Percentiles rank a stretch among this genome's conserved stretches.
These are phyloP conservation scores for Diaporthe sp. DNA, from an alignment of 2,329 filamentous ascomycete genomes.

Conservation along the genomic window DNA sequence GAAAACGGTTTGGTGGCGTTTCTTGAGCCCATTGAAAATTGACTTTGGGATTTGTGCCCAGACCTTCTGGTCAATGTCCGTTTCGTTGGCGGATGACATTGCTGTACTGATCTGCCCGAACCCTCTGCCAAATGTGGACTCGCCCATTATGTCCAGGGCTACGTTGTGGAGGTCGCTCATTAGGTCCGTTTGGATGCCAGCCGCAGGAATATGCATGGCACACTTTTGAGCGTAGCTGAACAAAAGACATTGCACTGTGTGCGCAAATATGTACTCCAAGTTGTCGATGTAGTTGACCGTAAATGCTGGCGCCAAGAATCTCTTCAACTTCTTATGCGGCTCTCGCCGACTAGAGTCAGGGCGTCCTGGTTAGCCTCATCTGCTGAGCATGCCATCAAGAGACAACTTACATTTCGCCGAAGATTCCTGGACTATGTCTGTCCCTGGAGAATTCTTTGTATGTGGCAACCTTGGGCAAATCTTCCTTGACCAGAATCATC, in stretches of 20 bases:
- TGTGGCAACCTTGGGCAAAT: constrained; percentile 19
- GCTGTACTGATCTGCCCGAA: constrained; percentile 41
- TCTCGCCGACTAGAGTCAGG: constrained; percentile 35
- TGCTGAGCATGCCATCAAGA: not conserved
- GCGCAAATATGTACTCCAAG: constrained; percentile 37
- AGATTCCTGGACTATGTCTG: not conserved
- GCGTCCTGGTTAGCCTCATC: not conserved
- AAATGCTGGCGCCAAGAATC: constrained; percentile 41
- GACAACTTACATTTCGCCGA: not conserved
- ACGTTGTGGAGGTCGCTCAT: constrained; percentile 43
- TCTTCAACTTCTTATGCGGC: too few relatives aligned
- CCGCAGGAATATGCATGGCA: too few relatives aligned
- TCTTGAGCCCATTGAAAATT: constrained; percentile 36
- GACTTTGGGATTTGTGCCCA: constrained; percentile 36
- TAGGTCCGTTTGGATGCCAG: constrained; percentile 38
- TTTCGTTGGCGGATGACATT: constrained; percentile 22
- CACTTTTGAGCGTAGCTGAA: constrained; percentile 31
- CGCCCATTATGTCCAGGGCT: constrained; percentile 42
- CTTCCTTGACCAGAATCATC: constrained; percentile 72
- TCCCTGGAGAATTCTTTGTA: not conserved
- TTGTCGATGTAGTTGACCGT: constrained; percentile 41
- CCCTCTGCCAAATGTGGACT: constrained; percentile 40
- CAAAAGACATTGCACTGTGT: constrained; percentile 35
- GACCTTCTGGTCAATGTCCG: constrained; percentile 34
- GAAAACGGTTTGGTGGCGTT: constrained; percentile 34